Percentiles rank a stretch among this genome's conserved stretches.
phyloP scores from a whole-genome alignment of 768 basidiomycete species.

The Rhodotorula babjevae region DNA sequence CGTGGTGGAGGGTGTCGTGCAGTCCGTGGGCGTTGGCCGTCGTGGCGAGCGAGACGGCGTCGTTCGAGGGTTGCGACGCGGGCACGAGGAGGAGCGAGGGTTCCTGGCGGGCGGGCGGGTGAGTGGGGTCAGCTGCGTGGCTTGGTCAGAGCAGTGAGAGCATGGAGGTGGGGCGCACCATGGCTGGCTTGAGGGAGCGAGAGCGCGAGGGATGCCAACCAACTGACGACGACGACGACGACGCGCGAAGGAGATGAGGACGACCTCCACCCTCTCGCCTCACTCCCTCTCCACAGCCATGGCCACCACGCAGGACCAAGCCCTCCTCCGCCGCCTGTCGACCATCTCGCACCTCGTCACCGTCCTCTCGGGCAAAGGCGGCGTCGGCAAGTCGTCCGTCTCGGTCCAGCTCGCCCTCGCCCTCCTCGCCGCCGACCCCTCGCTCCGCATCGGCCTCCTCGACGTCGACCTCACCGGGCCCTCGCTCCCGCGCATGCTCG shows the following conservation, averaged over 20 bases:
- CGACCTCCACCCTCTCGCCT: too few species aligned
- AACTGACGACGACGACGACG: too few species aligned
- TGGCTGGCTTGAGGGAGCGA: neutral
- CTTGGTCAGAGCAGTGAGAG: too few species aligned
- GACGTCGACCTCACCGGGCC: slow-evolving; percentile 98
- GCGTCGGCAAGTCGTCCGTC: slow-evolving; percentile 95
- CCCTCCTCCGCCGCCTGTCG: slow-evolving; percentile 54
- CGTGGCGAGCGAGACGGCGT: slow-evolving; percentile 30
- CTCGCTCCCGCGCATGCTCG: slow-evolving; percentile 92
- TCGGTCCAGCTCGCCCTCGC: slow-evolving; percentile 85
- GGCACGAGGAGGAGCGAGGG: slow-evolving; percentile 33
- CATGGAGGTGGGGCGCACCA: neutral
- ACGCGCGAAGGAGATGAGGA: too few species aligned
- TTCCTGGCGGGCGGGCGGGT: neutral
- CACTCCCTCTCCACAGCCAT: neutral
- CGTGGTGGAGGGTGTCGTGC: slow-evolving; percentile 82
- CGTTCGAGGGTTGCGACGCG: neutral
- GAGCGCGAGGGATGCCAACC: too few species aligned
- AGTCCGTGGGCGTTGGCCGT: slow-evolving; percentile 55
- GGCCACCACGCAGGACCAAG: neutral
- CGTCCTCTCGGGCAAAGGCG: slow-evolving; percentile 93
- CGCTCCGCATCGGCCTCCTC: slow-evolving; percentile 82
- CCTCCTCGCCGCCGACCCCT: slow-evolving; percentile 60
- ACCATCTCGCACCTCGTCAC: slow-evolving; percentile 80
- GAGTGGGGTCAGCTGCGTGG: neutral